Percentiles rank a stretch among this genome's conserved stretches.
Evolutionary conservation across 345 rosid species (phyloP).

Genomic region (Rubroshorea leprosula): DNA sequence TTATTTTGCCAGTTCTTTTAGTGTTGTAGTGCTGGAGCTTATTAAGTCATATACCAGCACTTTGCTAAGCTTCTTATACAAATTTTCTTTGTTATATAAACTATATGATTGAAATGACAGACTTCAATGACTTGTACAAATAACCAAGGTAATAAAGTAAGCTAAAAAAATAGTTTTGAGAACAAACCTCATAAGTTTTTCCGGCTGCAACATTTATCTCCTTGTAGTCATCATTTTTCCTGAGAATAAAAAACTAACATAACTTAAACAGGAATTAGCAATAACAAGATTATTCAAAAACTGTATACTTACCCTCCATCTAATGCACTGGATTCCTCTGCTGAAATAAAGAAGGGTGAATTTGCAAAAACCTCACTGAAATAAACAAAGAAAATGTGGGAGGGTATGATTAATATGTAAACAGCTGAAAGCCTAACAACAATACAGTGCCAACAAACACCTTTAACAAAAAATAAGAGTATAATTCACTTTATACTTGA

Average conservation of each 20-base stretch:
- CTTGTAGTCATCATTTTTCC: conserved; percentile 79
- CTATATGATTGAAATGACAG: background rate
- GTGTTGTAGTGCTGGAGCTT: too few relatives aligned
- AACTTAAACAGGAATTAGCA: conserved; percentile 12
- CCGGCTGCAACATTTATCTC: conserved; percentile 79
- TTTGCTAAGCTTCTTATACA: background rate
- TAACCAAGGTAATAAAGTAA: background rate
- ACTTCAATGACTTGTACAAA: background rate
- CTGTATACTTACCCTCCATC: conserved; percentile 50
- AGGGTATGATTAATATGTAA: conserved; percentile 10
- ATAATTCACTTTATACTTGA: too few relatives aligned
- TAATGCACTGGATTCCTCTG: conserved; percentile 65
- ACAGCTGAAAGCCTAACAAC: background rate
- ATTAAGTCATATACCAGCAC: too few relatives aligned
- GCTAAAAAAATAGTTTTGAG: conserved; percentile 6
- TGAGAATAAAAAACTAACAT: conserved; percentile 29
- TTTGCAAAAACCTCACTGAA: conserved; percentile 82
- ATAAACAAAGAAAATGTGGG: background rate
- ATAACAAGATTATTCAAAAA: conserved; percentile 12
- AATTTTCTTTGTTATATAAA: background rate
- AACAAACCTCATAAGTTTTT: conserved; percentile 69
- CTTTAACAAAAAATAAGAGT: too few relatives aligned
- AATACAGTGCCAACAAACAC: too few relatives aligned
- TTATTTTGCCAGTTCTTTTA: too few relatives aligned
- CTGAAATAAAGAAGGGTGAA: conserved; percentile 91